Base-by-base conservation (phyloP, 1,139 yeast genomes). In the Debaryomycetaceae sp. region DNA sequence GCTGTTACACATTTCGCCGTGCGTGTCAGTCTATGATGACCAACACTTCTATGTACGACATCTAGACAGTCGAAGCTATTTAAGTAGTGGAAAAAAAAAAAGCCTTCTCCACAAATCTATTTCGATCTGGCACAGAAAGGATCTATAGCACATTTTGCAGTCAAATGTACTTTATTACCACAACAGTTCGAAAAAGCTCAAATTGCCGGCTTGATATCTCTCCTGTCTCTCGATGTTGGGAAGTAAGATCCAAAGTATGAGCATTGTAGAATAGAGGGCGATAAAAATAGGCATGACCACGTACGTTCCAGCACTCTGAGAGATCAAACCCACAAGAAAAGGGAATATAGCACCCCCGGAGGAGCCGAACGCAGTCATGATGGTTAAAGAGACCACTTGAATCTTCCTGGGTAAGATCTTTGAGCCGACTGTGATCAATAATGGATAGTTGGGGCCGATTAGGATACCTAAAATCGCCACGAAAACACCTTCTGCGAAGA, bases 311-410 rank as follows among this genome's bases (percentile, higher is more conserved):
- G 62, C 64, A 42, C 53, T 63, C 54, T 80, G 76, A n/a, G 82
- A 72, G 29, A 78, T 61, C 47, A 80, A 61, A 35, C 85, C 85
- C 27, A 78, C 75, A 22, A 80, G 44, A 50, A 81, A 80, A 11
- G 85, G 85, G 50, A 80, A 71, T 3, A 79, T 53, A 3, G 84
- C 83, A 2, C 84, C 85, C 6, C 85, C 85, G 27, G 80, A 71
- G 2, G 81, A 73, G 1, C 85, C 85, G 60, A 80, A 78, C 0
- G 84, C 84, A 0, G 84, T 76, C 54, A 72, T 72, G 34, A 81
- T 71, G 1, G 84, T 79, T 45, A 80, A 57, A 0, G 82, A 69
- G 36, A 78, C 71, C 37, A 77, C 75, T 50, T 76, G 81, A 43
- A 79, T 78, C 55, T 75, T 78, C 46, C 83, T 59, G 1, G 84